A percentile compares a stretch with the other conserved stretches of the same genome.
These are phyloP conservation scores for Magnusiomyces sp. DNA, from an alignment of 1,139 yeast genomes.

Conservation along the genomic window DNA sequence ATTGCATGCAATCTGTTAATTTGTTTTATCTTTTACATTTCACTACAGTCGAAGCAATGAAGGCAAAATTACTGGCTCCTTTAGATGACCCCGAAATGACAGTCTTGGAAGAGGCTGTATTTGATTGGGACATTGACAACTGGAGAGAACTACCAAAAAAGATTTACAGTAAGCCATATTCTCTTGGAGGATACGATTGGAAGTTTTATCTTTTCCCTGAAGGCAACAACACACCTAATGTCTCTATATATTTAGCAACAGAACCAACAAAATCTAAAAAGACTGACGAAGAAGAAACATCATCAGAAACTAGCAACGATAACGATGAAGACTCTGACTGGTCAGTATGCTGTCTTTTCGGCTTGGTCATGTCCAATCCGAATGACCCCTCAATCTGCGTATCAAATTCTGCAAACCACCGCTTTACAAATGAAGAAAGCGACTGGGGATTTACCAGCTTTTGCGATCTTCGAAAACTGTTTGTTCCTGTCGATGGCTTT, in stretches of 20 bases:
- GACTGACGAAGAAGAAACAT: slow-evolving; percentile 5
- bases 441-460: slow-evolving; percentile 96
- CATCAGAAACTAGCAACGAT: slow-evolving; percentile 26
- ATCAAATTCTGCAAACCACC: slow-evolving; percentile 62
- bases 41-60: slow-evolving; percentile 23
- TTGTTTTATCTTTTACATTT: not conserved
- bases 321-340: slow-evolving; percentile 33
- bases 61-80: slow-evolving; percentile 23
- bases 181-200: slow-evolving; percentile 66
- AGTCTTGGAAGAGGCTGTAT: slow-evolving; percentile 30
- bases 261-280: slow-evolving; percentile 16
- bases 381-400: slow-evolving; percentile 52
- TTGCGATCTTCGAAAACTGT: slow-evolving; percentile 48
- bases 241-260: slow-evolving; percentile 31
- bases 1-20: not conserved
- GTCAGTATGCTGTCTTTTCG: slow-evolving; percentile 89
- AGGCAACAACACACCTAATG: slow-evolving; percentile 37
- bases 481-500: slow-evolving; percentile 20
- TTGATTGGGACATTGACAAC: slow-evolving; percentile 70
- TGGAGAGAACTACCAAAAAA: slow-evolving; percentile 48
- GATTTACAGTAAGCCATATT: slow-evolving; percentile 44
- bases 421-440: slow-evolving; percentile 63
- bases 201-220: slow-evolving; percentile 68
- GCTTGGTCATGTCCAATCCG: slow-evolving; percentile 80
- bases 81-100: slow-evolving; percentile 33